Conservation (phyloP, 148 eudicot species). For the Nepenthes mirabilis region DNA sequence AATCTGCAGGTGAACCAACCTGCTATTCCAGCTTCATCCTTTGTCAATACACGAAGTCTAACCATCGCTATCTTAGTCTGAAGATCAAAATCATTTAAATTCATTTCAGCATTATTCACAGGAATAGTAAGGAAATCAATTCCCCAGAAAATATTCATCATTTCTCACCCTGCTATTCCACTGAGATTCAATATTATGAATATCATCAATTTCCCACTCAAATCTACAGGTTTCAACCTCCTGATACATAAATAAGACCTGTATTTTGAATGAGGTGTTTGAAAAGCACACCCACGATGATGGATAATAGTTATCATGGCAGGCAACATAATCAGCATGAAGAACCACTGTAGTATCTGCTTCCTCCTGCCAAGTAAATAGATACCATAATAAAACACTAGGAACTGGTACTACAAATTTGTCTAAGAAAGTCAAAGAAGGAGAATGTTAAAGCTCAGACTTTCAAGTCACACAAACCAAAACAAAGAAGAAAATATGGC, state of each 20-base stretch:
- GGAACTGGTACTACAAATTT: too few relatives aligned
- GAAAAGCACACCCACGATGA: constrained; percentile 33
- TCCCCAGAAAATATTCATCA: background rate
- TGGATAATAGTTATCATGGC: constrained; percentile 30
- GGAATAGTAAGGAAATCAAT: background rate
- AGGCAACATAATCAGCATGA: constrained; percentile 42
- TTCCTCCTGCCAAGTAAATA: constrained; percentile 31
- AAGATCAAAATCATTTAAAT: constrained; percentile 9
- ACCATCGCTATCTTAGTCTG: constrained; percentile 35
- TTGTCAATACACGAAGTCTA: constrained; percentile 24
- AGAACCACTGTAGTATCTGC: constrained; percentile 16
- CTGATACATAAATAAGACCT: constrained; percentile 14
- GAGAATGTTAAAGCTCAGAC: too few relatives aligned
- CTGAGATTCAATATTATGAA: constrained; percentile 33
- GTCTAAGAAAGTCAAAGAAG: too few relatives aligned
- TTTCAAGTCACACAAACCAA: too few relatives aligned
- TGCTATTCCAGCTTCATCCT: constrained; percentile 19
- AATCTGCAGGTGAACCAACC: constrained; percentile 18
- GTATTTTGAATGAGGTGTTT: constrained; percentile 23
- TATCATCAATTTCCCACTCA: constrained; percentile 47
- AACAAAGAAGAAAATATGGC: too few relatives aligned
- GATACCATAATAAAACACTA: too few relatives aligned
- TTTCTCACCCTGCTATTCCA: constrained; percentile 35
- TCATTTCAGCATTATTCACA: background rate
- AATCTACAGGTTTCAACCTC: constrained; percentile 15